Conservation (phyloP, 257 asterid species). For the Plectranthus barbatus region DNA sequence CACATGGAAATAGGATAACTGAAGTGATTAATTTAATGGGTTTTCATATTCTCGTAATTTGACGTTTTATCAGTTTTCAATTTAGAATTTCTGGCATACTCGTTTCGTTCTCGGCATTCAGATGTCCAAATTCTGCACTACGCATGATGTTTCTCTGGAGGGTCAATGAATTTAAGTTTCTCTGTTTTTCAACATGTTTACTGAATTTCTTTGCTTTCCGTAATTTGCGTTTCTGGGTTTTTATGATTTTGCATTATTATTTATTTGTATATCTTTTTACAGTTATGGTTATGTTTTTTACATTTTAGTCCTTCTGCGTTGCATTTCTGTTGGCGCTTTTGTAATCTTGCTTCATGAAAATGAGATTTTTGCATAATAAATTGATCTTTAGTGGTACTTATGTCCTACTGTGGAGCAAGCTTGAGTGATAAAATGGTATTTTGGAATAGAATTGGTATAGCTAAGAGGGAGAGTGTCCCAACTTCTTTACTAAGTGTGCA, state of each 20-base stretch:
- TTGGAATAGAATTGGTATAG: background rate
- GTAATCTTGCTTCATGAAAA: background rate
- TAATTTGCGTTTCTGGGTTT: background rate
- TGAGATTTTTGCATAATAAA: background rate
- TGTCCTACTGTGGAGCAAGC: background rate
- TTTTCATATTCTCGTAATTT: conserved; percentile 5
- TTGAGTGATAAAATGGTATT: background rate
- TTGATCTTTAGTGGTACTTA: background rate
- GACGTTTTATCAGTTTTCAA: conserved; percentile 32
- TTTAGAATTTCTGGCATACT: conserved; percentile 25
- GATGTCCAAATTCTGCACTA: conserved; percentile 6
- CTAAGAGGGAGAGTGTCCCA: background rate
- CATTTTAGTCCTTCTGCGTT: background rate
- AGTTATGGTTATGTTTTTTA: too few species aligned
- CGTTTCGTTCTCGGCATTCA: conserved; percentile 3
- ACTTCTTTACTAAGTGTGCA: background rate
- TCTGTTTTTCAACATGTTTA: background rate
- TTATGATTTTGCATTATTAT: background rate
- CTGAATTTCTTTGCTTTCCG: background rate
- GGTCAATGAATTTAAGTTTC: background rate
- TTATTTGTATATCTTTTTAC: too few species aligned
- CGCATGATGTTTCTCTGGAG: conserved; percentile 29
- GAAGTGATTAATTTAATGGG: conserved; percentile 21
- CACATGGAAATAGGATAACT: conserved; percentile 17
- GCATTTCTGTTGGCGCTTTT: background rate